Evolutionary conservation across 1,284 basidiomycete species (phyloP).

Genomic region (Termitomyces sp.): DNA sequence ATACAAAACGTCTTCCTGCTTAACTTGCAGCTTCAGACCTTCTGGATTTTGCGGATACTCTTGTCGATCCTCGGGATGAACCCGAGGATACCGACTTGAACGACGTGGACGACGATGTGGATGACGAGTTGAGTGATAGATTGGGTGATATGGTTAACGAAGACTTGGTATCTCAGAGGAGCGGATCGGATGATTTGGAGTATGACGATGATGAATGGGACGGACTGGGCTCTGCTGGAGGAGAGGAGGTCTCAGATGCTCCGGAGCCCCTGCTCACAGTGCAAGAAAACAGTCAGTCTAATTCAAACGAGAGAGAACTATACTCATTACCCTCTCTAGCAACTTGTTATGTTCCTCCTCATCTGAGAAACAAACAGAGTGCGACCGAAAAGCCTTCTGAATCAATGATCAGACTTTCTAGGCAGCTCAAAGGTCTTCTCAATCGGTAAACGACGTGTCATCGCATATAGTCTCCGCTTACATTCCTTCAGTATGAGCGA

Average conservation of each 20-base stretch:
- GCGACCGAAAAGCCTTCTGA: constrained; percentile 39
- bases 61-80: constrained; percentile 24
- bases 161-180: neutral
- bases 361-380: constrained; percentile 43
- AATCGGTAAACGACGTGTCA: constrained; percentile 59
- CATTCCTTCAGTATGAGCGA: constrained; percentile 69
- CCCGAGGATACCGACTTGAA: neutral
- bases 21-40: constrained; percentile 33
- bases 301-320: neutral
- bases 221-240: constrained; percentile 24
- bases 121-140: constrained; percentile 4
- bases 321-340: constrained; percentile 8
- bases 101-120: constrained; percentile 3
- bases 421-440: constrained; percentile 83
- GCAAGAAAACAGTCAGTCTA: constrained; percentile 12
- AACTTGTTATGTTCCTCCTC: constrained; percentile 61
- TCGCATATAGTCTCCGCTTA: neutral
- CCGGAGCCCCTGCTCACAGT: constrained; percentile 14
- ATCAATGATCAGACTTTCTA: constrained; percentile 59
- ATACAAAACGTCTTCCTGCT: neutral
- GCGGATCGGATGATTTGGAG: constrained; percentile 11
- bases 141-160: neutral
- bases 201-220: constrained; percentile 26
- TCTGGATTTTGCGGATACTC: constrained; percentile 46
- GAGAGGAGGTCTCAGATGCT: constrained; percentile 20